A percentile compares a stretch with the other conserved stretches of the same genome.
Evolutionary conservation across 2,329 filamentous ascomycete genomes (phyloP).

Genomic region (Aaosphaeria arxii): DNA sequence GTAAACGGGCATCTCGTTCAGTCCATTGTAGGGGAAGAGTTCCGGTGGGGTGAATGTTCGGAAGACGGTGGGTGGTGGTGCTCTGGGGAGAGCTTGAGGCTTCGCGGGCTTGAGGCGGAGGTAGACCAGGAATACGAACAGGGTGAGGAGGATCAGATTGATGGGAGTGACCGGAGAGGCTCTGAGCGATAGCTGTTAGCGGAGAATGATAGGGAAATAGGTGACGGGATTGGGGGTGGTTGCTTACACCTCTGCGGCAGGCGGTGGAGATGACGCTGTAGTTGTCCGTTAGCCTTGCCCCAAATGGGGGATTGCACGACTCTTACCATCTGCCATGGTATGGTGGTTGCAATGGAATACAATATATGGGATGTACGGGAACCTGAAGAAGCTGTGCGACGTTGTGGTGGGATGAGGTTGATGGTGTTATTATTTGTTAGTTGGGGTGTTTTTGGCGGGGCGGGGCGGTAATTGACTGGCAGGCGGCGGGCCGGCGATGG

Average conservation of each 20-base stretch:
- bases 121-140: conserved; percentile 57
- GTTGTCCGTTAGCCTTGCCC: conserved; percentile 6
- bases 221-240: neutral
- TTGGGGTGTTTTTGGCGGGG: too few relatives aligned
- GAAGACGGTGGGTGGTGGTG: conserved; percentile 73
- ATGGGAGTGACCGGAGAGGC: conserved; percentile 57
- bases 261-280: conserved; percentile 62
- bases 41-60: conserved; percentile 79
- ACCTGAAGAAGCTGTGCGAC: too few relatives aligned
- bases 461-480: too few relatives aligned
- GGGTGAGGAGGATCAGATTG: conserved; percentile 59
- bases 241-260: conserved; percentile 44
- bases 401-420: too few relatives aligned
- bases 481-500: too few relatives aligned
- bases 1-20: conserved; percentile 71
- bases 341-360: neutral
- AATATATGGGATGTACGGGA: too few relatives aligned
- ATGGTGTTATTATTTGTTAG: too few relatives aligned
- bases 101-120: conserved; percentile 56
- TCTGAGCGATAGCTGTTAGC: conserved; percentile 33
- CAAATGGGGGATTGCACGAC: neutral
- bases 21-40: conserved; percentile 82
- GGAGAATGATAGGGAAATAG: neutral
- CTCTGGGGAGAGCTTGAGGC: conserved; percentile 50
- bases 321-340: conserved; percentile 26